Evolutionary conservation across 2,329 filamentous ascomycete species (phyloP), one percentile per base, ranked within the genome.

Genomic region (Fusarium anthophilum): DNA sequence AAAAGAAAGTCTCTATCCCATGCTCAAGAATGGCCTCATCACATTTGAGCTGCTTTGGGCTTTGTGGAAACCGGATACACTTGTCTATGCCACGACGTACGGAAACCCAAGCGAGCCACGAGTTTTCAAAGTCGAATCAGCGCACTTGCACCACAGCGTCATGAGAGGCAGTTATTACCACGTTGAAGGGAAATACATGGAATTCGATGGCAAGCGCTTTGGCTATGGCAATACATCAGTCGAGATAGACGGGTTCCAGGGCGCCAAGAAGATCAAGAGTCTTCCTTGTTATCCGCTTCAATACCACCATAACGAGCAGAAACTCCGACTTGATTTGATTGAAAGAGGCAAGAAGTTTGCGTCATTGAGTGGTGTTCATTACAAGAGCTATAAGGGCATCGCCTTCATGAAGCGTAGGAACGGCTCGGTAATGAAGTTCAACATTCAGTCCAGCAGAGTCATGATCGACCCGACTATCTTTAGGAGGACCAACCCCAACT

Each of bases 11-110:
- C 87, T 98, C 1, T 92, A 95, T 75, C 93, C 94, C 0, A 90
- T 98, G 83, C 86, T 97, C 5, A 89, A 94, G 72, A 93, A 92
- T 38, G 94, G 94, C 14, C 91, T 94, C 50, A 97, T 97, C 80
- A 97, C 94, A 0, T 98, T 95, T 76, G 94, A 98, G 65, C 87
- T 97, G 6, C 85, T 97, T 3, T 97, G 95, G 95, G 94, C 94
- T 0, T 84, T 98, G 8, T 97, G 93, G 88, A 97, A 96, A 79
- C 95, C 95, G 0, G 93, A 94, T 77, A 94, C 93, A 0, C 89
- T 97, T 26, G 92, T 91, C 2, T 96, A 92, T 80, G 90, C 92
- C 0, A 89, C 90, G 0, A 96, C 93, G 0, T 97, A 97, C 72
- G 93, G 93, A 7, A 91, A 90, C 41, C 84, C 87, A 20, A 93